These are phyloP conservation scores for Penicillium paneum DNA, from an alignment of 2,329 filamentous ascomycete genomes.

Conservation along the genomic window DNA sequence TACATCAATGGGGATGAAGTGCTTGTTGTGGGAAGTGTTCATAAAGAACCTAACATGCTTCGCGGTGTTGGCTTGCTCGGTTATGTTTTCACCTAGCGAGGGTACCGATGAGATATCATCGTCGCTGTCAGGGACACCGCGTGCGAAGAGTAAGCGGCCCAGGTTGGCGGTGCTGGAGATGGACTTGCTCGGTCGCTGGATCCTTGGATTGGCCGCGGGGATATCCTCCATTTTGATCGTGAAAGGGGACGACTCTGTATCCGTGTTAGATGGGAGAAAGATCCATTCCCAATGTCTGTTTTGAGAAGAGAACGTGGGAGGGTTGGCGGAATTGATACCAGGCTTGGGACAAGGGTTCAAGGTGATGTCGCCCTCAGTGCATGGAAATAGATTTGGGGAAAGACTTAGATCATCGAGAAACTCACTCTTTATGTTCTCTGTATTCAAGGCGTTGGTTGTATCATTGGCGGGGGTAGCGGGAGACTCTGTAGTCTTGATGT, in stretches of 20 bases:
- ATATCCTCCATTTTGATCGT: neutral
- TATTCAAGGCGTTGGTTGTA: neutral
- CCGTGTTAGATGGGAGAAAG: neutral
- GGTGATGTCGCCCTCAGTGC: neutral
- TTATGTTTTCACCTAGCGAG: neutral
- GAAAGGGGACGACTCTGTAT: neutral
- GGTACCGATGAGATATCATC: neutral
- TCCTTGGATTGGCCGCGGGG: neutral
- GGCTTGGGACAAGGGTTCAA: neutral
- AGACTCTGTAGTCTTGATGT: neutral
- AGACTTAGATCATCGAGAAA: neutral
- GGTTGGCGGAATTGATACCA: neutral
- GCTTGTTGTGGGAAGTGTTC: conserved; percentile 1
- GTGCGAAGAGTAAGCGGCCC: neutral
- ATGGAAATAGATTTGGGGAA: neutral
- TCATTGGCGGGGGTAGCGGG: neutral
- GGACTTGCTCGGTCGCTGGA: neutral
- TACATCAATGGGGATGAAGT: conserved; percentile 2
- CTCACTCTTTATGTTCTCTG: neutral
- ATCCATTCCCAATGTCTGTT: neutral
- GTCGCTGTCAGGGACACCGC: neutral
- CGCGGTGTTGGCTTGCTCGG: neutral
- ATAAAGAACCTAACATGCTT: conserved; percentile 7
- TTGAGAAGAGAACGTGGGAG: neutral
- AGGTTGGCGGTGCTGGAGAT: neutral